Base-by-base conservation (phyloP, 768 basidiomycete genomes). In the Russula brevipes region DNA sequence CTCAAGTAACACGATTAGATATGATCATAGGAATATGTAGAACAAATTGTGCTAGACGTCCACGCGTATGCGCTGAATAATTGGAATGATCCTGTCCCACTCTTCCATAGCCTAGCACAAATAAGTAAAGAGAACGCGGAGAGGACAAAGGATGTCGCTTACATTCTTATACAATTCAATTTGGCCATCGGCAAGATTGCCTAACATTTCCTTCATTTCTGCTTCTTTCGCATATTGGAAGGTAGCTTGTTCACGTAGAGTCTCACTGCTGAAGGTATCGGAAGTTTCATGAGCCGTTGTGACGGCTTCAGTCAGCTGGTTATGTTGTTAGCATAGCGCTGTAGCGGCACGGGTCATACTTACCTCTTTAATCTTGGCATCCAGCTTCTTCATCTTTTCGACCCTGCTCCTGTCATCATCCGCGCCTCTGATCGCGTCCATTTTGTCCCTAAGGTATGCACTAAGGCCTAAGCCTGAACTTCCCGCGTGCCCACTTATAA, bases 191-290 rank as follows among this genome's bases (percentile, higher is more conserved):
- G 94, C 94, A 65, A 97, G 83, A 64, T 87, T 86, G 19, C 84
- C 84, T 11, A 99, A 73, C 82, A 98, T 87, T 71, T 94, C 93
- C 76, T 96, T 97, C 96, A 98, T 97, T 77, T 99, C 97, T 54
- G 87, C 82, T 70, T 93, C 87, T 75, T 98, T 98, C 12, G 88
- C 85, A 64, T 85, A 81, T 72, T 97, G 92, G 77, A 98, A 98
- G 64, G 91, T 79, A 30, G 84, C 78, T 75, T 98, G 94, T 73
- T 99, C 97, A 53, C 88, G 82, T 31, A 98, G 76, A 14, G 94
- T 96, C 74, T 96, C 94, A 63, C 95, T 93, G 68, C 92, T 96
- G 75, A 99, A 99, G 4, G 94, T 93, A 69, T 94, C 93, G 1
- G 92, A 94, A 0, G 96, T 97, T 71, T 98, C 94, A 65, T 96